phyloP scores from a whole-genome alignment of 78 protist species.

The Pigoraptor vietnamica region DNA sequence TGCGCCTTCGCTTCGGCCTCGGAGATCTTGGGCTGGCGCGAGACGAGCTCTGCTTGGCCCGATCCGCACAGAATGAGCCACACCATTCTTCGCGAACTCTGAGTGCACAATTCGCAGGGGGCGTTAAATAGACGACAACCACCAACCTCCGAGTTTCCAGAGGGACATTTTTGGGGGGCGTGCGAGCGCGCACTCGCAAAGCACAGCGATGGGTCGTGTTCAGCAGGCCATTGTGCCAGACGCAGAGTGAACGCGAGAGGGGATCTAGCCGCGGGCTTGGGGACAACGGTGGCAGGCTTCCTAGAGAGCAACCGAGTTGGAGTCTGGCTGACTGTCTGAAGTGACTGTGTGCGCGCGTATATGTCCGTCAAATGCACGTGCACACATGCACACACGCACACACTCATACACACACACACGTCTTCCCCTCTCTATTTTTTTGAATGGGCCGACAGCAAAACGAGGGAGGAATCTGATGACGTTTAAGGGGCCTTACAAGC shows the following conservation, averaged over 20 bases:
- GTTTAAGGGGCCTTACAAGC: too few species aligned
- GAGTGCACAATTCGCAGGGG: too few species aligned
- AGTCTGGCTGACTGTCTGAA: too few species aligned
- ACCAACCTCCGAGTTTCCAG: neutral
- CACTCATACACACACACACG: too few species aligned
- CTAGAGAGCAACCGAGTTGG: neutral
- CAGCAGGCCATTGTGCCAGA: neutral
- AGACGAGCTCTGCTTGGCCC: neutral
- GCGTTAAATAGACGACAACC: too few species aligned
- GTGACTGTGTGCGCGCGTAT: too few species aligned
- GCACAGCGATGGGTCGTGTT: too few species aligned
- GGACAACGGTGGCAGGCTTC: neutral
- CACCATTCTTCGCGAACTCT: neutral
- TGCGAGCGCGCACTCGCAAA: neutral
- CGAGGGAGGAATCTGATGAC: too few species aligned
- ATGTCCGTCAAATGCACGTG: too few species aligned
- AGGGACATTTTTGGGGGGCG: neutral
- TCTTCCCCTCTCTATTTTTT: too few species aligned
- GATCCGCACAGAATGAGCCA: neutral
- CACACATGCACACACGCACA: too few species aligned
- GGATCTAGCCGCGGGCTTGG: neutral
- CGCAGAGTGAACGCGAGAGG: neutral
- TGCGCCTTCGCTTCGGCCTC: neutral
- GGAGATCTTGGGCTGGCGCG: neutral
- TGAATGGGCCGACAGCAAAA: too few species aligned